Percentiles rank a stretch among this genome's conserved stretches.
phyloP scores from a whole-genome alignment of 257 asterid species.

The Rhazya stricta region DNA sequence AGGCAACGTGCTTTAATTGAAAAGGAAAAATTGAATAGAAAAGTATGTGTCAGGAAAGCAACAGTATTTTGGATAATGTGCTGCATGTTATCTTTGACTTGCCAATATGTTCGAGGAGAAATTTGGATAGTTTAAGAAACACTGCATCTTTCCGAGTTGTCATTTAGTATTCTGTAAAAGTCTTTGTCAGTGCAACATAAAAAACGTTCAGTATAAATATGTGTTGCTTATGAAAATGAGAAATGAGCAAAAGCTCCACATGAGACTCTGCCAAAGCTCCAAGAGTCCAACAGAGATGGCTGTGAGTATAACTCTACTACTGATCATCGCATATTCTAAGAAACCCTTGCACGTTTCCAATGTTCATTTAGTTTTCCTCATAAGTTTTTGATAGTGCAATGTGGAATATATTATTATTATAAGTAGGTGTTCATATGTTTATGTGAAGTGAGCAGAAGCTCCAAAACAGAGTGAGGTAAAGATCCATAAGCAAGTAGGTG shows the following conservation, averaged over 20 bases:
- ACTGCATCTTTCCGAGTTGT: no score
- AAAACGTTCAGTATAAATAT: no score
- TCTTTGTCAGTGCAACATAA: no score
- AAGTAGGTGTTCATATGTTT: no score
- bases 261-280: no score
- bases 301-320: not conserved
- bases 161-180: no score
- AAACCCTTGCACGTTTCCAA: not conserved
- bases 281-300: no score
- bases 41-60: not conserved
- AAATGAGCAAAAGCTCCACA: no score
- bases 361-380: not conserved
- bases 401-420: not conserved
- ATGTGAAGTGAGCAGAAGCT: not conserved
- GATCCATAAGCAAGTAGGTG: not conserved
- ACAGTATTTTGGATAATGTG: not conserved
- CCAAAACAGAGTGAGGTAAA: not conserved
- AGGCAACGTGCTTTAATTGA: not conserved
- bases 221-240: no score
- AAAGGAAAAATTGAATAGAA: not conserved
- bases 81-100: not conserved
- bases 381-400: not conserved
- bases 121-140: no score
- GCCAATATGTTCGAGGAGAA: no score
- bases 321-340: not conserved